Base-by-base conservation (phyloP, 2,329 filamentous ascomycete species). In the Zymoseptoria pseudotritici region DNA sequence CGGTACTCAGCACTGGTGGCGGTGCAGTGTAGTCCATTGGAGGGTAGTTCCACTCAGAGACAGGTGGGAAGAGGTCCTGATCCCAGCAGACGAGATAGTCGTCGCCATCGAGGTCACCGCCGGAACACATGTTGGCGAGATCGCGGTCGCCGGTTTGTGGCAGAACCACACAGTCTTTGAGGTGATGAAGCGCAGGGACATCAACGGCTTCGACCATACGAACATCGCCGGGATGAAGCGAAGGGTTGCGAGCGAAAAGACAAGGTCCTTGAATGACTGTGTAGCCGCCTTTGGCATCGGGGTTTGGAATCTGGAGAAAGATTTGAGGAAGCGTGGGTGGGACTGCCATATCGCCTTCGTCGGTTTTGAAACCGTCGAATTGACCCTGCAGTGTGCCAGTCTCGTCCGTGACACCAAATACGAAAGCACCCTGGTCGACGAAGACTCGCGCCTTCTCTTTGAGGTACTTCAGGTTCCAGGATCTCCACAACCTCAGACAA, bases 61-160 rank as follows among this genome's bases (percentile, higher is more conserved):
- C 76, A 1, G 74, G 65, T 0, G 90, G 90, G 24, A 95, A 78
- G 6, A 99, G 77, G 13, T 83, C 82, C 21, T 80, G 72, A 66
- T 99, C 92, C 93, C 94, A 99, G 53, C 97, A 88, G 4, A 97
- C 86, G 58, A 97, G 87, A 71, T 91, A 99, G 71, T 99, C 94
- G 68, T 99, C 94, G 0, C 94, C 94, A 70, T 99, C 94, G 0
- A 99, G 81, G 70, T 99, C 94, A 0, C 94, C 94, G 1, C 94
- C 94, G 3, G 94, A 96, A 64, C 94, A 91, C 93, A 97, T 97
- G 69, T 89, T 91, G 0, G 92, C 86, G 21, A 99, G 77, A 63
- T 96, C 91, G 17, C 88, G 82, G 69, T 97, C 91, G 0, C 93
- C 93, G 0, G 79, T 87, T 42, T 89, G 85, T 0, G 94, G 90